A percentile compares a stretch with the other conserved stretches of the same genome.
Conservation (phyloP, 805 yeast species). For the Metschnikowia corniflorae region DNA sequence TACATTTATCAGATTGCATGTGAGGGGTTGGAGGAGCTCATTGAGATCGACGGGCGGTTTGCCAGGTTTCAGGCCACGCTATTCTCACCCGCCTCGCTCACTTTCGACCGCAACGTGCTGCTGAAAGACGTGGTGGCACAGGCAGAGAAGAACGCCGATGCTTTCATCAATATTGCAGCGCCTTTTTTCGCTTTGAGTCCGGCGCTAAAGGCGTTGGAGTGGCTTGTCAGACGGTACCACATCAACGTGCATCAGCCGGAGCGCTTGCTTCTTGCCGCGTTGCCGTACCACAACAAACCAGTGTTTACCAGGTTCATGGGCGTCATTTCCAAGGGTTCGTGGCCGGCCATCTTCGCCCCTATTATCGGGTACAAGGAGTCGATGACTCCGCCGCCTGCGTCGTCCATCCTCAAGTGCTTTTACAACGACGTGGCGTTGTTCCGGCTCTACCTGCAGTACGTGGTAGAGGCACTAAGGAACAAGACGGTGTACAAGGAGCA, state of each 20-base stretch:
- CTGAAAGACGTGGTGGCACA: conserved; percentile 71
- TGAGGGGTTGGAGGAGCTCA: conserved; percentile 74
- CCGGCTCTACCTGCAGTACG: conserved; percentile 59
- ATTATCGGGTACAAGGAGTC: conserved; percentile 62
- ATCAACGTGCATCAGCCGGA: conserved; percentile 81
- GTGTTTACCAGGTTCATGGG: conserved; percentile 74
- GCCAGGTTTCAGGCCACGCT: conserved; percentile 63
- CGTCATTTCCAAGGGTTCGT: conserved; percentile 51
- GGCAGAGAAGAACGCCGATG: conserved; percentile 69
- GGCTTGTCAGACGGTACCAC: conserved; percentile 91
- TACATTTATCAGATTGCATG: conserved; percentile 65
- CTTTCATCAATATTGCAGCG: conserved; percentile 68
- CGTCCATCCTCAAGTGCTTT: conserved; percentile 69
- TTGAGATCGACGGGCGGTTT: conserved; percentile 72
- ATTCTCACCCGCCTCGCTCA: conserved; percentile 78
- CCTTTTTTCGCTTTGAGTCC: conserved; percentile 75
- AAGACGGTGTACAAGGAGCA: conserved; percentile 62
- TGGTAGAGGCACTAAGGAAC: conserved; percentile 47
- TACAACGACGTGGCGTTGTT: conserved; percentile 61
- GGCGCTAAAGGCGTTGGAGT: conserved; percentile 80
- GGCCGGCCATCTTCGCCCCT: conserved; percentile 82
- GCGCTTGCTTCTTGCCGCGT: conserved; percentile 58
- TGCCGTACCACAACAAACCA: conserved; percentile 78
- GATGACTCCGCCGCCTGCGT: conserved; percentile 60
- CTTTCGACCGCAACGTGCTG: conserved; percentile 80